Percentiles rank a stretch among this genome's conserved stretches.
These are phyloP conservation scores for Aspergillus hancockii DNA, from an alignment of 495 filamentous ascomycete genomes.

Conservation along the genomic window DNA sequence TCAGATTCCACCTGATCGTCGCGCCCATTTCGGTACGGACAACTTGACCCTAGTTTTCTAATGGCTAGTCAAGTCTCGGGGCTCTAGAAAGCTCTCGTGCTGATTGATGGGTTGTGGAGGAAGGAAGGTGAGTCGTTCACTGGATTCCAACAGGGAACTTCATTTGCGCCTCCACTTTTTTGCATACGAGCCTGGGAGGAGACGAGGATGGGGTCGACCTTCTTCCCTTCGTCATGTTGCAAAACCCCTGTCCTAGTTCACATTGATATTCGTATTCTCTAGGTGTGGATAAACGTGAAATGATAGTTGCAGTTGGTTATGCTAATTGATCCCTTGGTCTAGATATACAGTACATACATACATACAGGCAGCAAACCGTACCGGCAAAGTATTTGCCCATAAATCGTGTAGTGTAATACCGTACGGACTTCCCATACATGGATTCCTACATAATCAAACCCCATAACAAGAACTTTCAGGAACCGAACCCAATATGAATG, in stretches of 20 bases:
- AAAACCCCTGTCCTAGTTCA: too few relatives aligned
- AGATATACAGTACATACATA: neutral
- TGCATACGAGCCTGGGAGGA: too few relatives aligned
- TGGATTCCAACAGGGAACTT: neutral
- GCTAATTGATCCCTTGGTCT: too few relatives aligned
- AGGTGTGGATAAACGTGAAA: too few relatives aligned
- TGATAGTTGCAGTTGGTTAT: too few relatives aligned
- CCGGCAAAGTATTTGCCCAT: too few relatives aligned
- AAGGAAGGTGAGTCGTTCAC: neutral
- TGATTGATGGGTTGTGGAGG: neutral
- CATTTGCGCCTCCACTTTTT: neutral
- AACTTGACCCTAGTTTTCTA: neutral
- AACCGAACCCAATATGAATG: neutral
- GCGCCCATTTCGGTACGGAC: neutral
- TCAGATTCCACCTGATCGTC: neutral
- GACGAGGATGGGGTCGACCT: too few relatives aligned
- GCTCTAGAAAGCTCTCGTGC: slow-evolving; percentile 1
- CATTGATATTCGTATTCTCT: too few relatives aligned
- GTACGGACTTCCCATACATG: neutral
- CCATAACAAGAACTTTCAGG: slow-evolving; percentile 3
- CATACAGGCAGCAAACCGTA: neutral
- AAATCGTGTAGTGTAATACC: too few relatives aligned
- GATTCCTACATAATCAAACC: neutral
- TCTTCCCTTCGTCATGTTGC: too few relatives aligned
- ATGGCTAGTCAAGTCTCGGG: neutral